Percentiles rank a stretch among this genome's conserved stretches.
These are phyloP conservation scores for Coemansia sp. DNA, from an alignment of 192 early-diverging fungal genomes.

Conservation along the genomic window DNA sequence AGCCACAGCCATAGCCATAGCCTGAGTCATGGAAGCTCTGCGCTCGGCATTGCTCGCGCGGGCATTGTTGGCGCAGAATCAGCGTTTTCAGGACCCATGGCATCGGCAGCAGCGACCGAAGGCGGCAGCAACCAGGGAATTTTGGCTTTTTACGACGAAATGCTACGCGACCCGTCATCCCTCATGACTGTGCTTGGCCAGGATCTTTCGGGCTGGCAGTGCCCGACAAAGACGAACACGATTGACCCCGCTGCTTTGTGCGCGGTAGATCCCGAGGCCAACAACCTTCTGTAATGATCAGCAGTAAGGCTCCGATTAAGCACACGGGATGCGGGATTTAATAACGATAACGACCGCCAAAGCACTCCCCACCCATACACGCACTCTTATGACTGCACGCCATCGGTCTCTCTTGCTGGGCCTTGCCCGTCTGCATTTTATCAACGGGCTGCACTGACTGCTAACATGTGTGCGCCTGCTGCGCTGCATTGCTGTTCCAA, in stretches of 20 bases:
- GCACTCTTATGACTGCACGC: neutral
- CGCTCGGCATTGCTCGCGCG: slow-evolving; percentile 14
- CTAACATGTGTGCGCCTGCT: neutral
- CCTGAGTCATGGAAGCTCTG: slow-evolving; percentile 21
- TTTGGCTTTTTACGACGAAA: slow-evolving; percentile 52
- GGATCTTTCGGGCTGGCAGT: slow-evolving; percentile 55
- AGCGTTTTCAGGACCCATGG: slow-evolving; percentile 16
- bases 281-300: slow-evolving; percentile 22
- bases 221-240: slow-evolving; percentile 54
- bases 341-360: neutral
- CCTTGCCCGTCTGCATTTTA: neutral
- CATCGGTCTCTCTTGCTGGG: neutral
- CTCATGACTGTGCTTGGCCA: slow-evolving; percentile 55
- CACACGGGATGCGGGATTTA: neutral
- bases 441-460: neutral
- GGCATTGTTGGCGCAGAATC: slow-evolving; percentile 17
- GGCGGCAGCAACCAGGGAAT: slow-evolving; percentile 30
- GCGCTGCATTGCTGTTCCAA: neutral
- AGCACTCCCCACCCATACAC: neutral
- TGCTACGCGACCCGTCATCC: slow-evolving; percentile 53
- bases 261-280: slow-evolving; percentile 55
- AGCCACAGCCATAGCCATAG: slow-evolving; percentile 2
- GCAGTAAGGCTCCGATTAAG: slow-evolving; percentile 5
- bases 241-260: slow-evolving; percentile 57
- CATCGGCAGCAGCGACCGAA: slow-evolving; percentile 5